Conservation (phyloP, 2,329 filamentous ascomycete species). For the Talaromyces rugulosus region DNA sequence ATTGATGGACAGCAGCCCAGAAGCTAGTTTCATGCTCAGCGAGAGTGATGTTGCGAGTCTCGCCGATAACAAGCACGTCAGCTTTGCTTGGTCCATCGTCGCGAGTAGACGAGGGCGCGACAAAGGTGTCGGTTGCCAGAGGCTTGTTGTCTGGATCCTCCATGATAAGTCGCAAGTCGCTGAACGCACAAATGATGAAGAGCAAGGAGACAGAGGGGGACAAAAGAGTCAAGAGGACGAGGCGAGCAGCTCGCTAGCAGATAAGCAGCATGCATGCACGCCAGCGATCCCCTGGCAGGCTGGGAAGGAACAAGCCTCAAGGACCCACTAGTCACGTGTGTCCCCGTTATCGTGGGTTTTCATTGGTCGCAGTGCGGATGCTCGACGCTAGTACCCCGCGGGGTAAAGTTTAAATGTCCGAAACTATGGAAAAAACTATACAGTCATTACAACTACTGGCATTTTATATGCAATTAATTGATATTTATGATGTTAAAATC, state of each 20-base stretch:
- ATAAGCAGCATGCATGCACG: background rate
- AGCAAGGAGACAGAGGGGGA: background rate
- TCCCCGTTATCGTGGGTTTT: background rate
- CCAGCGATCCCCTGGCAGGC: background rate
- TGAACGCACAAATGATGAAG: background rate
- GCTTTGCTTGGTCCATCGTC: background rate
- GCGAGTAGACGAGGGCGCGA: background rate
- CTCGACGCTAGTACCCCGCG: background rate
- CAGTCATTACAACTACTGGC: background rate
- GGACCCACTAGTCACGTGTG: background rate
- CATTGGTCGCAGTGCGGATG: background rate
- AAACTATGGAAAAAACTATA: background rate
- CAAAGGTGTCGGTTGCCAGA: background rate
- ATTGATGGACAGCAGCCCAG: conserved; percentile 37
- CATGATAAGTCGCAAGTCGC: background rate
- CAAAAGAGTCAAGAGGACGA: background rate
- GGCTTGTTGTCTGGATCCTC: conserved; percentile 5
- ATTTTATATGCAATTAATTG: background rate
- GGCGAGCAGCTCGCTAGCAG: background rate
- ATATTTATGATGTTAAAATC: background rate
- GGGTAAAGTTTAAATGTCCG: background rate
- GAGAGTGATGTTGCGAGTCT: conserved; percentile 13
- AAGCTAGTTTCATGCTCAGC: conserved; percentile 32
- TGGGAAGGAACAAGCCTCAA: background rate
- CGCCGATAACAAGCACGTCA: conserved; percentile 9